Percentiles rank a stretch among this genome's conserved stretches.
These are phyloP conservation scores for Stachybotrys elegans DNA, from an alignment of 2,329 filamentous ascomycete genomes.

Conservation along the genomic window DNA sequence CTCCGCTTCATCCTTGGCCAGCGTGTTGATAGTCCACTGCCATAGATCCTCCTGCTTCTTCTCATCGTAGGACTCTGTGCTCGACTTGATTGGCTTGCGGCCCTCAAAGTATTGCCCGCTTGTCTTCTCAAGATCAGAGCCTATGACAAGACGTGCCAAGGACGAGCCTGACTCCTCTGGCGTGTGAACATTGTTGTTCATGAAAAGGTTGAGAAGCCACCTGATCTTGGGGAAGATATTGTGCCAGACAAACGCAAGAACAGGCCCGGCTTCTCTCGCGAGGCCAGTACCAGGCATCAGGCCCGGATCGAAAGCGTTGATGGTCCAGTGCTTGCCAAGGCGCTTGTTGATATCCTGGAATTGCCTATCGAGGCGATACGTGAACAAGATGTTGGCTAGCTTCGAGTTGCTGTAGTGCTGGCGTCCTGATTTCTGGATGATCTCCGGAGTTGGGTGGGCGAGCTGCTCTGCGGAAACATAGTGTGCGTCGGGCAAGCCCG, in stretches of 20 bases:
- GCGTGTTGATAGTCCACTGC: constrained; percentile 5
- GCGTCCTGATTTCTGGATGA: background rate
- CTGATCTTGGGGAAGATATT: constrained; percentile 3
- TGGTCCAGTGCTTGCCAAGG: background rate
- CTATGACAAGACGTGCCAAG: constrained; percentile 3
- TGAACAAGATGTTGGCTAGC: constrained; percentile 5
- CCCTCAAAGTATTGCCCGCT: constrained; percentile 7
- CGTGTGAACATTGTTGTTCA: constrained; percentile 4
- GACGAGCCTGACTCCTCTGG: constrained; percentile 2
- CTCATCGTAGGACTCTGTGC: constrained; percentile 4
- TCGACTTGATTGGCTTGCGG: constrained; percentile 4
- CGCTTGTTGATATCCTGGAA: background rate
- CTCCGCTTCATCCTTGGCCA: background rate
- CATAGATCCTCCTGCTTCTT: constrained; percentile 9
- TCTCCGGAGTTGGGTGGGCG: background rate
- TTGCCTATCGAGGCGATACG: constrained; percentile 2
- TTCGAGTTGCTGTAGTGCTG: constrained; percentile 5
- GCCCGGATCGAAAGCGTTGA: constrained; percentile 5
- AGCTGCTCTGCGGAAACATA: constrained; percentile 4
- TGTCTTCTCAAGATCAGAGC: background rate
- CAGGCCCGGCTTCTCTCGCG: background rate
- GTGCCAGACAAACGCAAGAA: constrained; percentile 1
- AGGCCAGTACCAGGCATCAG: constrained; percentile 7
- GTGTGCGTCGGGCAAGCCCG: constrained; percentile 5
- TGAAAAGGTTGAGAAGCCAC: too few species aligned